Base-by-base conservation (phyloP, 2,329 filamentous ascomycete genomes). In the Chaetomium strumarium region DNA sequence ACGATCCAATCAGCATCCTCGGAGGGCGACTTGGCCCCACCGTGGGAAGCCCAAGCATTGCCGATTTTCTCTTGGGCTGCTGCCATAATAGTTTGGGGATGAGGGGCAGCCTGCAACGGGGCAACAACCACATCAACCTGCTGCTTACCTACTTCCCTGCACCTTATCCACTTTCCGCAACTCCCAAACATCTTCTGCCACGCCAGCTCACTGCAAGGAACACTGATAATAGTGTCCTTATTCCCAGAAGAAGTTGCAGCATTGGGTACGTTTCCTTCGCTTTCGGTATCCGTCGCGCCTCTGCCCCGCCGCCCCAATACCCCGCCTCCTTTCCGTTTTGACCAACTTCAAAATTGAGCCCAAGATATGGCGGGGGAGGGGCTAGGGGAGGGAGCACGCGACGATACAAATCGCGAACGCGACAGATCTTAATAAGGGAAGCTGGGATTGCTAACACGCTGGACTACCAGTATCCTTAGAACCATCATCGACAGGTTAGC, bases 101-200 rank as follows among this genome's bases (percentile, higher is more conserved):
- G 57, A 59, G 55, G 57, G 55, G 57, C 55, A 58, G 42, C 45
- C 36, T 49, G 33, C 48, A 48, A 44, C n/a, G n/a, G n/a, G n/a
- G n/a, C 43, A 40, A 34, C 48, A 39, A 24, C 38, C 20, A 30
- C 46, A 51, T 24, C 47, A 46, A 38, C 51, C 9, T 31, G 44
- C 48, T 48, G 38, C 47, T 36, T 51, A 31, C 48, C 16, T 38
- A 39, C 19, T 17, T 33, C 14, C 37, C 20, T 24, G 24, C 16
- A 37, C 48, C 45, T 51, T 51, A 51, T 55, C 52, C 44, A 48
- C 48, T 55, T 41, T 37, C 29, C 17, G 16, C 30, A 8, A 36
- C 14, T 31, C 9, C 24, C 38, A 20, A 31, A 34, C 31, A 12
- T 39, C 46, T 4, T 38, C 44, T 10, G 30, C 19, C 13, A 38